Base-by-base conservation (phyloP, 2,329 filamentous ascomycete species). In the Samsoniella hepiali region DNA sequence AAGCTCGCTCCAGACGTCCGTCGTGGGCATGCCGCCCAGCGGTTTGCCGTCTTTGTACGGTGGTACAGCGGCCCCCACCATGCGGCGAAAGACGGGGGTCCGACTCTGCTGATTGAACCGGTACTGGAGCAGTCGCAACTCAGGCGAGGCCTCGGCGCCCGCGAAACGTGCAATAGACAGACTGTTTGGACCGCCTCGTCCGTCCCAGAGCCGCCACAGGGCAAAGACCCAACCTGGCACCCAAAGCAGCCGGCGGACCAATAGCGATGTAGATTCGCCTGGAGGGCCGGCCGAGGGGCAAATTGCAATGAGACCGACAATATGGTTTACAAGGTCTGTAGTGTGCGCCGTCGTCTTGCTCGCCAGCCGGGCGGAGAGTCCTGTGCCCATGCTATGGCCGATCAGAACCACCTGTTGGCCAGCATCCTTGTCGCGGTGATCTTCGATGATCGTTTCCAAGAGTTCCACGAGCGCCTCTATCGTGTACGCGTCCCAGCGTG, bases 371-470 rank as follows among this genome's bases (percentile, higher is more conserved):
- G 91, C 88, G 6, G 89, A 86, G 27, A 97, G 79, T 3, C 90
- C 90, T 64, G 90, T 93, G 7, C 95, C 95, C 85, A 97, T 90
- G 73, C 92, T 97, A 72, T 99, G 95, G 1, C 89, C 92, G 64
- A 98, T 85, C 36, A 97, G 75, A 27, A 97, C 83, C 15, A 97
- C 84, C 3, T 87, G 84, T 73, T 97, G 93, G 1, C 79, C 80
- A 22, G 81, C 78, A 42, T 85, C 80, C 50, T 82, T 83, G 67
- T 91, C 87, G 47, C 89, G 85, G 71, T 94, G 85, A 53, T 87
- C 82, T 45, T 91, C 84, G 64, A 98, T 93, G 38, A 92, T 85
- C 1, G 81, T 82, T 63, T 88, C 88, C 15, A 97, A 80, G 11
- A 99, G 80, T 68, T 92, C 89, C 4, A 85, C 86, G 31, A 98